phyloP scores from a whole-genome alignment of 257 asterid species.

The Catharanthus roseus region DNA sequence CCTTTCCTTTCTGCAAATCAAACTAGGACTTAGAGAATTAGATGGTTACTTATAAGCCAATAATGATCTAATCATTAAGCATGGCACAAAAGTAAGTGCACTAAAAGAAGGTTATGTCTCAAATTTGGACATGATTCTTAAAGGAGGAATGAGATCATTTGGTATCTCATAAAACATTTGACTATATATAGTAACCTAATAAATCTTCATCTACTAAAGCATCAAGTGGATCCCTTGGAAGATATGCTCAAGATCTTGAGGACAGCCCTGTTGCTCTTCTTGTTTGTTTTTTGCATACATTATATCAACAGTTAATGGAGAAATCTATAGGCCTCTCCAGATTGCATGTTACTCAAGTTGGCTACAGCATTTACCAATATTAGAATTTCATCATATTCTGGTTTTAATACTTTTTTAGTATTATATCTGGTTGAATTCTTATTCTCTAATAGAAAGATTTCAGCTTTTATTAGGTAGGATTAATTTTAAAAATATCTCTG shows the following conservation, averaged over 20 bases:
- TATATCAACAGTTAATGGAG: slow-evolving; percentile 6
- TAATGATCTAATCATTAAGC: not conserved
- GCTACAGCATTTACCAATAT: slow-evolving; percentile 4
- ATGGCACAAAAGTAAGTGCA: not conserved
- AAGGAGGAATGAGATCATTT: not conserved
- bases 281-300: not conserved
- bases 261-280: slow-evolving; percentile 7
- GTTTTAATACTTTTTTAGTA: not conserved
- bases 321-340: not conserved
- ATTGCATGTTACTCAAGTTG: not conserved
- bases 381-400: not conserved
- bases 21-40: too few species aligned
- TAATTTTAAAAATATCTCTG: too few species aligned
- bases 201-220: not conserved
- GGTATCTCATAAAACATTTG: not conserved
- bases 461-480: too few species aligned
- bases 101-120: too few species aligned
- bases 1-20: too few species aligned
- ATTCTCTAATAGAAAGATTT: too few species aligned
- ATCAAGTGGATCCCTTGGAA: slow-evolving; percentile 4
- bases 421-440: too few species aligned
- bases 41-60: not conserved
- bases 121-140: not conserved
- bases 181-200: not conserved
- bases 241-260: slow-evolving; percentile 5